Conservation (phyloP, 2,329 filamentous ascomycete genomes). For the Pyrenophora seminiperda region DNA sequence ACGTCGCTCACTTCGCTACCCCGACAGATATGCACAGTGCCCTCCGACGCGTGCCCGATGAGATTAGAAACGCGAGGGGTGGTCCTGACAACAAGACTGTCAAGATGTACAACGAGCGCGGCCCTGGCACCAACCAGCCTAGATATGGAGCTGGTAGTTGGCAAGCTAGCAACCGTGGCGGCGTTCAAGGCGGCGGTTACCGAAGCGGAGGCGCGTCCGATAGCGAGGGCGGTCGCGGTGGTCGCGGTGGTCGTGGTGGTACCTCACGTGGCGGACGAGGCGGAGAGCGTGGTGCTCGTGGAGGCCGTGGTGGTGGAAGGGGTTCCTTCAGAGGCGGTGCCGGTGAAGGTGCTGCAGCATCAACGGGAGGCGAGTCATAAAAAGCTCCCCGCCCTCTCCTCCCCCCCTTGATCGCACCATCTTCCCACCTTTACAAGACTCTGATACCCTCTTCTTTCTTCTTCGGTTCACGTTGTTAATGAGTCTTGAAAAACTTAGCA, state of each 20-base stretch:
- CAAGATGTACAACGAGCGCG: conserved; percentile 75
- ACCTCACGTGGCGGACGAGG: conserved; percentile 58
- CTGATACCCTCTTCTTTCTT: conserved; percentile 42
- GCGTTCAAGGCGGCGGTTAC: conserved; percentile 73
- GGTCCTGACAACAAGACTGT: conserved; percentile 78
- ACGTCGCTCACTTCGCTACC: conserved; percentile 83
- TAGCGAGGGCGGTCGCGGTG: conserved; percentile 71
- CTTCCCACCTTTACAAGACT: conserved; percentile 20
- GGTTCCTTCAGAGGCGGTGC: conserved; percentile 42
- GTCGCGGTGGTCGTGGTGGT: conserved; percentile 56
- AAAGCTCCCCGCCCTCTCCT: too few relatives aligned
- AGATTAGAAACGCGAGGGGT: conserved; percentile 76
- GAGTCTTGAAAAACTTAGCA: conserved; percentile 7
- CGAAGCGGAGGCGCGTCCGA: conserved; percentile 79
- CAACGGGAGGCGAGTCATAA: conserved; percentile 48
- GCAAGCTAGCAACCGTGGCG: conserved; percentile 68
- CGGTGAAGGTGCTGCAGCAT: conserved; percentile 43
- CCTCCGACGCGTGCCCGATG: conserved; percentile 73
- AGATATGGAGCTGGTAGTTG: conserved; percentile 61
- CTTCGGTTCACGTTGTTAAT: conserved; percentile 22
- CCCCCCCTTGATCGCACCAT: conserved; percentile 8
- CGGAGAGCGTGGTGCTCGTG: conserved; percentile 49
- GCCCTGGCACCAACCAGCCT: conserved; percentile 54
- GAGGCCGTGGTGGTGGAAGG: conserved; percentile 51
- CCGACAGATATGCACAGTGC: conserved; percentile 80